Percentiles rank a stretch among this genome's conserved stretches.
Conservation (phyloP, 2,329 filamentous ascomycete genomes). For the Fusarium napiforme region DNA sequence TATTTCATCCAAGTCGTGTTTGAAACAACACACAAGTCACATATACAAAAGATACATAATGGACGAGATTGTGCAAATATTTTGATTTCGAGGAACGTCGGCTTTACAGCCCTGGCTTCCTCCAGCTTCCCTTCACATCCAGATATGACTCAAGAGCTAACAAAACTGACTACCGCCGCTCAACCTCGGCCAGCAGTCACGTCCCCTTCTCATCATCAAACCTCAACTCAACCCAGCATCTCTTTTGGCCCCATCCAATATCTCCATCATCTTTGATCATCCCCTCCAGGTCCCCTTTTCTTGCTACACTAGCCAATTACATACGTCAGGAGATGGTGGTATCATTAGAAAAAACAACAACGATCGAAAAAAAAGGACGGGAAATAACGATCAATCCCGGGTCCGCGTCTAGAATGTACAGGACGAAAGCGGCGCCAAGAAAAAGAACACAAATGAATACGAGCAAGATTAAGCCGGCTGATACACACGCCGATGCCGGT, state of each 20-base stretch:
- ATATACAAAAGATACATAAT: neutral
- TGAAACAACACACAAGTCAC: neutral
- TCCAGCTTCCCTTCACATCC: slow-evolving; percentile 19
- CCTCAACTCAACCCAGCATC: slow-evolving; percentile 18
- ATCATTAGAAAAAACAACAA: slow-evolving; percentile 45
- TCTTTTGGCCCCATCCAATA: slow-evolving; percentile 25
- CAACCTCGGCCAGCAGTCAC: slow-evolving; percentile 38
- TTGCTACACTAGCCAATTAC: slow-evolving; percentile 46
- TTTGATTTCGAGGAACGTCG: slow-evolving; percentile 39
- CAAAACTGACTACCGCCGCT: slow-evolving; percentile 28
- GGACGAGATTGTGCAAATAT: slow-evolving; percentile 18
- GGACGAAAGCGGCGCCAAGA: slow-evolving; percentile 31
- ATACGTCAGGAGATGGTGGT: slow-evolving; percentile 47
- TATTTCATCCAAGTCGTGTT: neutral
- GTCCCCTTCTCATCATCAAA: slow-evolving; percentile 14
- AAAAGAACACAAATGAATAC: slow-evolving; percentile 43
- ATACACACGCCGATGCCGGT: slow-evolving; percentile 45
- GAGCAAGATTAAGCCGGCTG: slow-evolving; percentile 49
- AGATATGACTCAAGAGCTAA: slow-evolving; percentile 24
- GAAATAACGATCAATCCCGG: slow-evolving; percentile 45
- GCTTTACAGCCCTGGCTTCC: slow-evolving; percentile 37
- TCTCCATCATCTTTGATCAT: slow-evolving; percentile 27
- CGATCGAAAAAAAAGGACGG: slow-evolving; percentile 35
- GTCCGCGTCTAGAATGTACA: slow-evolving; percentile 52
- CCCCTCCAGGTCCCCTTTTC: slow-evolving; percentile 26